phyloP scores from a whole-genome alignment of 2,329 filamentous ascomycete genomes.

The Calonectria honghensis region DNA sequence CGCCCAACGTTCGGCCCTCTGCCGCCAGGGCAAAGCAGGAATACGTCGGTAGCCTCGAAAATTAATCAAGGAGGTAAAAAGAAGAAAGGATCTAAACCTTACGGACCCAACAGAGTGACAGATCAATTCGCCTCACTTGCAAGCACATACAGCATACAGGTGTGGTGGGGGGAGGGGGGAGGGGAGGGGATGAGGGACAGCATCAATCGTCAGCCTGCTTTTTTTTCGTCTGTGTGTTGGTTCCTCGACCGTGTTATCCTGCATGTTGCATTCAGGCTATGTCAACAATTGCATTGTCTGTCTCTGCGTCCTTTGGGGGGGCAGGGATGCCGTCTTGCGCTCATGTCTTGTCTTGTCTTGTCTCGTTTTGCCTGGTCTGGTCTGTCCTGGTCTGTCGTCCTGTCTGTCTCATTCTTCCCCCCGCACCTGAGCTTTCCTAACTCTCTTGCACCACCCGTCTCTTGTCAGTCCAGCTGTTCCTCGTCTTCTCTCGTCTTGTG shows the following conservation, averaged over 20 bases:
- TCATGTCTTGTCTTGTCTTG: slow-evolving; percentile 3
- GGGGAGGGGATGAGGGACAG: background rate
- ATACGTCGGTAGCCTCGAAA: slow-evolving; percentile 12
- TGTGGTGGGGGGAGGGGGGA: slow-evolving; percentile 3
- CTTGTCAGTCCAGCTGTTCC: background rate
- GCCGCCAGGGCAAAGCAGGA: slow-evolving; percentile 17
- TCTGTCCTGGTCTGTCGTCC: background rate
- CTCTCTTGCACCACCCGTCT: slow-evolving; percentile 14
- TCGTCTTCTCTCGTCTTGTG: background rate
- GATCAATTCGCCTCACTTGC: slow-evolving; percentile 38
- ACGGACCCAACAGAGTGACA: slow-evolving; percentile 27
- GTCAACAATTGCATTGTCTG: slow-evolving; percentile 19
- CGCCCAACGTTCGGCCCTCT: slow-evolving; percentile 32
- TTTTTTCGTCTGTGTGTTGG: slow-evolving; percentile 23
- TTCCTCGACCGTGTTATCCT: slow-evolving; percentile 23
- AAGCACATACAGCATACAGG: slow-evolving; percentile 14
- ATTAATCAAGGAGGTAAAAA: background rate
- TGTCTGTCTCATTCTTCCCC: background rate
- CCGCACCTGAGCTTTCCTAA: slow-evolving; percentile 1
- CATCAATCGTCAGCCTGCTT: slow-evolving; percentile 10
- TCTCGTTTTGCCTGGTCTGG: background rate
- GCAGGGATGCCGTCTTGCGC: slow-evolving; percentile 18
- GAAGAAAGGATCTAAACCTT: slow-evolving; percentile 20
- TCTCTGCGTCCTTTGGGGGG: slow-evolving; percentile 6
- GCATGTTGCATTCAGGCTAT: slow-evolving; percentile 27